phyloP scores from a whole-genome alignment of 2,329 filamentous ascomycete species.

The Cordyceps farinosa region DNA sequence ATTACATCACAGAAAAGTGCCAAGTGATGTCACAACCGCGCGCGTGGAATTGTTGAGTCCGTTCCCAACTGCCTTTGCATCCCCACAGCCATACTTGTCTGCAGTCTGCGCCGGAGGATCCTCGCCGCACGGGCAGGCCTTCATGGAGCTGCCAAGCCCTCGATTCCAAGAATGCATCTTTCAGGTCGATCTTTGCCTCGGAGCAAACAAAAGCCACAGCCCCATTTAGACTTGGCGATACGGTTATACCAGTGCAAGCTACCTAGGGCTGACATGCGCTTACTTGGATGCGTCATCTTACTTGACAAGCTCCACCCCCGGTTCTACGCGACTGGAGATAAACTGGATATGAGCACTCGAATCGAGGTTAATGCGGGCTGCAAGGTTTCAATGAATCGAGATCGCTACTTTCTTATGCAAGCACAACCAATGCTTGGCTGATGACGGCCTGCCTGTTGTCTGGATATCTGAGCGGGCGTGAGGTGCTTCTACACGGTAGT shows the following conservation, averaged over 20 bases:
- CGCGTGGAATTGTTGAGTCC: neutral
- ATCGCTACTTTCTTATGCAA: neutral
- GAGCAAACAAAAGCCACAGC: neutral
- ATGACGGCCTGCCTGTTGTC: too few relatives aligned
- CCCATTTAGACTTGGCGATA: neutral
- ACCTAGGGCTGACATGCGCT: neutral
- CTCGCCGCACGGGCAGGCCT: neutral
- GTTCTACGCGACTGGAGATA: neutral
- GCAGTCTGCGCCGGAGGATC: neutral
- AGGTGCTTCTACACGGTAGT: too few relatives aligned
- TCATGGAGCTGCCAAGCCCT: neutral
- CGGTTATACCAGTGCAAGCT: neutral
- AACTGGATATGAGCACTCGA: neutral
- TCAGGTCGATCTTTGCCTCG: neutral
- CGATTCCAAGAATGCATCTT: neutral
- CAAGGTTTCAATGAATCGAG: neutral
- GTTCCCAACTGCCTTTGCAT: neutral
- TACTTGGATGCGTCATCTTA: neutral
- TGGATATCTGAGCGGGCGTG: too few relatives aligned
- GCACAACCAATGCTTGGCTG: too few relatives aligned
- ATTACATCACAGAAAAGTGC: neutral
- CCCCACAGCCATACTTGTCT: neutral
- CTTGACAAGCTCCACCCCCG: neutral
- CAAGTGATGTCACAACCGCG: neutral
- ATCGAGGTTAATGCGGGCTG: neutral